phyloP scores from a whole-genome alignment of 169 alveolate species.

The Ichthyophthirius multifiliis region DNA sequence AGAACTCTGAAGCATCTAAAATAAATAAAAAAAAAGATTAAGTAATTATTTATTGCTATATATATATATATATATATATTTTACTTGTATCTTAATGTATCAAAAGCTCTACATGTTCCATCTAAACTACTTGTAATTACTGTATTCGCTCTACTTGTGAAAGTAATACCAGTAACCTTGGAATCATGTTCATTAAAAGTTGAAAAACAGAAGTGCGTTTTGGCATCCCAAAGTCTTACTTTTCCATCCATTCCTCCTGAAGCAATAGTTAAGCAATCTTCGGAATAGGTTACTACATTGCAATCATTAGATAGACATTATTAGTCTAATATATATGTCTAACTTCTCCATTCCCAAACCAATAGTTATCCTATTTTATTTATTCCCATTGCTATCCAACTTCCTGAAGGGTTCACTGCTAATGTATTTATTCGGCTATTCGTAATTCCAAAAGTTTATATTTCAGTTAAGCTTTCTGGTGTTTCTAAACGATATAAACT shows the following conservation, averaged over 20 bases:
- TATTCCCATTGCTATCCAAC: conserved; percentile 83
- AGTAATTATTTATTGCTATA: not conserved
- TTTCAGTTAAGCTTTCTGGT: conserved; percentile 41
- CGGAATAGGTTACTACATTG: conserved; percentile 74
- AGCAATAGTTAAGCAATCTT: conserved; percentile 91
- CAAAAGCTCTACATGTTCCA: conserved; percentile 98
- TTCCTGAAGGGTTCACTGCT: conserved; percentile 72
- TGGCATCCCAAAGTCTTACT: conserved; percentile 95
- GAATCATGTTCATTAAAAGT: conserved; percentile 96
- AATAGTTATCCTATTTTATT: conserved; percentile 81
- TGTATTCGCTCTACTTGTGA: conserved; percentile 78
- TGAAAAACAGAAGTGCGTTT: conserved; percentile 92
- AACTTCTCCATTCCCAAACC: conserved; percentile 99
- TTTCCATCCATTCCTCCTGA: conserved; percentile 98
- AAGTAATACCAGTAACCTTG: conserved; percentile 45
- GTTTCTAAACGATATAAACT: conserved; percentile 56
- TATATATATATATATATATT: conserved; percentile 69
- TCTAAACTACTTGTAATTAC: conserved; percentile 95
- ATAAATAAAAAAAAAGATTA: not conserved
- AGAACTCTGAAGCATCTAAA: conserved; percentile 38
- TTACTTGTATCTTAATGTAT: conserved; percentile 90
- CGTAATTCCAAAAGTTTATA: conserved; percentile 69
- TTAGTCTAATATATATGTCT: conserved; percentile 94
- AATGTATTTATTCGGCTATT: conserved; percentile 62
- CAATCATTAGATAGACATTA: conserved; percentile 91